These are phyloP conservation scores for Yarrowia phangngaensis DNA, from an alignment of 805 yeast genomes.

Conservation along the genomic window DNA sequence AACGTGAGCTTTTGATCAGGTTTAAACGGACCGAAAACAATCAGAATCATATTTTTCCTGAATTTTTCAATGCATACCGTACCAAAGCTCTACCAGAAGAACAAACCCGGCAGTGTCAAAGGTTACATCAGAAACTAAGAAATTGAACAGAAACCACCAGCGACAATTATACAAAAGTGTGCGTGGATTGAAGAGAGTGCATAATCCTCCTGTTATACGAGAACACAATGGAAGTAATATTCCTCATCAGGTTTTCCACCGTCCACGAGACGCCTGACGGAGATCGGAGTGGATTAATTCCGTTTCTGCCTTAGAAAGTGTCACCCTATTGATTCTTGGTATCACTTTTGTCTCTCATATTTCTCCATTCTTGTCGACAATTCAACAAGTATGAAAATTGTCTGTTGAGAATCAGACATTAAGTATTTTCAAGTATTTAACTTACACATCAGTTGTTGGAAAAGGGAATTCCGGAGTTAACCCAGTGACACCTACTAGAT, in stretches of 20 bases:
- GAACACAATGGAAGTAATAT: neutral
- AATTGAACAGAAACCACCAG: constrained; percentile 4
- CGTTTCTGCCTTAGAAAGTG: too few relatives aligned
- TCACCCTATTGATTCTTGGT: too few relatives aligned
- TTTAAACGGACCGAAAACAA: constrained; percentile 1
- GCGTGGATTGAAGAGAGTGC: neutral
- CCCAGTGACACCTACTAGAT: too few relatives aligned
- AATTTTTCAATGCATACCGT: neutral
- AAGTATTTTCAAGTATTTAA: too few relatives aligned
- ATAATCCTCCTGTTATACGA: neutral
- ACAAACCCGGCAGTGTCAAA: neutral
- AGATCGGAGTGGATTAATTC: too few relatives aligned
- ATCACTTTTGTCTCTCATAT: too few relatives aligned
- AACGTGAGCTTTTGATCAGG: neutral
- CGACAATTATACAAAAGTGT: neutral
- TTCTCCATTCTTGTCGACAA: too few relatives aligned
- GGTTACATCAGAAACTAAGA: neutral
- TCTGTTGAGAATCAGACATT: too few relatives aligned
- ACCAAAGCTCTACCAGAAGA: neutral
- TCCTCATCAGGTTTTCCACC: constrained; percentile 2
- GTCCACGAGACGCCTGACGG: constrained; percentile 3
- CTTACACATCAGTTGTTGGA: too few relatives aligned
- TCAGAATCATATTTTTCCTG: neutral
- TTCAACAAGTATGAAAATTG: too few relatives aligned
- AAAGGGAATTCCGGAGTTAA: too few relatives aligned